phyloP scores from a whole-genome alignment of 2,329 filamentous ascomycete species.

The Cercospora sp. region DNA sequence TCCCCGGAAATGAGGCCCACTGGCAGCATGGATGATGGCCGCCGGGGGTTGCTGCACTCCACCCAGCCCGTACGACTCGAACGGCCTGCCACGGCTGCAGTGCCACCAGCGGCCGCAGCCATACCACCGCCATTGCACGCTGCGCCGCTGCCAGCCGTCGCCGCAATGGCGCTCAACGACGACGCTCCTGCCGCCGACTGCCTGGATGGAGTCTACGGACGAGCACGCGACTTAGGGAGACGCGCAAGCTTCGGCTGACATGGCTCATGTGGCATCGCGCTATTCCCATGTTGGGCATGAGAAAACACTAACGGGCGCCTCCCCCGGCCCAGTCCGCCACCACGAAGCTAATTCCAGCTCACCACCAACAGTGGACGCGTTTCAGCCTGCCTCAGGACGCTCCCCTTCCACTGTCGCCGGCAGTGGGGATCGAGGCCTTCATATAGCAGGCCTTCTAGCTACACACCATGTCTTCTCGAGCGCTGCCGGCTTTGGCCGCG shows the following conservation, averaged over 20 bases:
- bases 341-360: background rate
- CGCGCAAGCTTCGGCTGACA: slow-evolving; percentile 8
- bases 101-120: background rate
- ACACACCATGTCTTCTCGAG: background rate
- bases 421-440: background rate
- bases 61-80: background rate
- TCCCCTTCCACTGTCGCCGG: background rate
- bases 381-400: background rate
- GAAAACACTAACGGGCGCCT: background rate
- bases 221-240: background rate
- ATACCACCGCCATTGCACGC: background rate
- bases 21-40: background rate
- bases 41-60: background rate
- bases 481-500: background rate
- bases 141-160: background rate
- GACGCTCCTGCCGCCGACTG: background rate
- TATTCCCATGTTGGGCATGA: background rate
- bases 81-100: background rate
- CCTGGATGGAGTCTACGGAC: background rate
- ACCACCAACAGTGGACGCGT: background rate
- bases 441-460: background rate
- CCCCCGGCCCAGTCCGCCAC: background rate
- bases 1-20: slow-evolving; percentile 6
- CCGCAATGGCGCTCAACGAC: background rate
- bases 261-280: background rate